phyloP scores from a whole-genome alignment of 2,329 filamentous ascomycete genomes.

The Sodiomyces alkalinus region DNA sequence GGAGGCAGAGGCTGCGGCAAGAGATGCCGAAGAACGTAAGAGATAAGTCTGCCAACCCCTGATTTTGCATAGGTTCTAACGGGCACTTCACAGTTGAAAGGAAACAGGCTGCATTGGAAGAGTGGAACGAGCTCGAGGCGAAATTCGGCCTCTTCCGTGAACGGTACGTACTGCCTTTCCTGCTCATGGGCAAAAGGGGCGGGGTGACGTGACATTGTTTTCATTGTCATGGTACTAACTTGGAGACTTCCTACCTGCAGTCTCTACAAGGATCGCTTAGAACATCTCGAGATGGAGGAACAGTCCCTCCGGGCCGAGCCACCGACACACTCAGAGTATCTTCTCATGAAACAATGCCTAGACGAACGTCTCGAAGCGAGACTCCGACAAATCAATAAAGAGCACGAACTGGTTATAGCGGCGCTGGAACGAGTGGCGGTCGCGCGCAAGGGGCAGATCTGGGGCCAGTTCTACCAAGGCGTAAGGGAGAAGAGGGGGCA shows the following conservation, averaged over 20 bases:
- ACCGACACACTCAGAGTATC: slow-evolving; percentile 78
- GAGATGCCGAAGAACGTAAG: slow-evolving; percentile 51
- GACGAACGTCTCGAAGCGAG: slow-evolving; percentile 72
- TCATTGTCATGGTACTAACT: background rate
- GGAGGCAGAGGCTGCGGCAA: slow-evolving; percentile 41
- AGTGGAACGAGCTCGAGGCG: slow-evolving; percentile 67
- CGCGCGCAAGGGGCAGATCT: slow-evolving; percentile 70
- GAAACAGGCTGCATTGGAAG: slow-evolving; percentile 66
- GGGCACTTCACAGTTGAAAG: slow-evolving; percentile 46
- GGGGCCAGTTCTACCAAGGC: slow-evolving; percentile 81
- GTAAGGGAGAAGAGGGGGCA: slow-evolving; percentile 71
- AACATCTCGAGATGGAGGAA: slow-evolving; percentile 60
- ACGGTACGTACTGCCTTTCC: slow-evolving; percentile 46
- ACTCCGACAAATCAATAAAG: slow-evolving; percentile 57
- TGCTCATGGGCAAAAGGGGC: too few species aligned
- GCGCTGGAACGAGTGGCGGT: slow-evolving; percentile 61
- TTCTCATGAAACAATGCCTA: slow-evolving; percentile 79
- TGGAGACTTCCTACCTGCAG: slow-evolving; percentile 33
- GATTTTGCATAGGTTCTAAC: background rate
- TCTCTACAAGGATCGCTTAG: slow-evolving; percentile 76
- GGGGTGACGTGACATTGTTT: background rate
- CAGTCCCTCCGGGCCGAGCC: slow-evolving; percentile 41
- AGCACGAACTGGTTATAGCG: slow-evolving; percentile 59
- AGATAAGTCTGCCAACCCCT: slow-evolving; percentile 1
- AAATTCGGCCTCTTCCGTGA: slow-evolving; percentile 80